A percentile compares a stretch with the other conserved stretches of the same genome.
Conservation (phyloP, 1,139 yeast genomes). For the Meyerozyma smithsonii region DNA sequence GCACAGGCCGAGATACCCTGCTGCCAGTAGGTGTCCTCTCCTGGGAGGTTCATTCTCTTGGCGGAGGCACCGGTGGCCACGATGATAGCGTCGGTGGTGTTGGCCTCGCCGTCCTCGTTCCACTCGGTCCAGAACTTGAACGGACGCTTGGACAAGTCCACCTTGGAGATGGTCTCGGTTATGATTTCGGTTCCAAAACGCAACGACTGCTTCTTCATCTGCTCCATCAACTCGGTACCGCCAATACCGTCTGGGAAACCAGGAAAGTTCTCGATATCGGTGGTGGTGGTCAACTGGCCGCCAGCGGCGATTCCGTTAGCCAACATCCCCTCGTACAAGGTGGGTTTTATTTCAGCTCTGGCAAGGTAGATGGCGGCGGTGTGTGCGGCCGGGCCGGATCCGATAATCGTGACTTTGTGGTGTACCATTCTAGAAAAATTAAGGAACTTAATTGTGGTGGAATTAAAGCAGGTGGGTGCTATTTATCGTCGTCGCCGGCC, state of each 20-base stretch:
- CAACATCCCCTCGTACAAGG: constrained; percentile 89
- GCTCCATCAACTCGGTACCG: constrained; percentile 86
- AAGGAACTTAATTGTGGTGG: neutral
- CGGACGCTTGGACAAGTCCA: constrained; percentile 80
- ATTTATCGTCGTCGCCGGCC: neutral
- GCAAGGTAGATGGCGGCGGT: constrained; percentile 97
- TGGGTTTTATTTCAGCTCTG: constrained; percentile 94
- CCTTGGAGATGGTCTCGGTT: constrained; percentile 90
- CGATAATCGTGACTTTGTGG: constrained; percentile 85
- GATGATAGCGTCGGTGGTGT: constrained; percentile 87
- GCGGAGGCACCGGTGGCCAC: constrained; percentile 98
- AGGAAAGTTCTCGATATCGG: constrained; percentile 96
- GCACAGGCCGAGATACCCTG: constrained; percentile 99
- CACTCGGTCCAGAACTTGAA: constrained; percentile 97
- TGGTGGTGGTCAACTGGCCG: constrained; percentile 96
- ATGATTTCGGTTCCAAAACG: constrained; percentile 90
- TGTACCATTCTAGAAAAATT: constrained; percentile 58
- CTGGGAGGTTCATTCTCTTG: constrained; percentile 87
- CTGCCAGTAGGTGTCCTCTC: constrained; percentile 98
- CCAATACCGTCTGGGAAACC: constrained; percentile 95
- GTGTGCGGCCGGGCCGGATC: constrained; percentile 99
- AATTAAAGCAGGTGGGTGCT: neutral
- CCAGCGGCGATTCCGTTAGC: constrained; percentile 99
- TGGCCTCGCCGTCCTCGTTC: constrained; percentile 82
- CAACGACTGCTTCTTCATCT: constrained; percentile 83